Base-by-base conservation (phyloP, 2,329 filamentous ascomycete genomes). In the Botryosphaeria dothidea region DNA sequence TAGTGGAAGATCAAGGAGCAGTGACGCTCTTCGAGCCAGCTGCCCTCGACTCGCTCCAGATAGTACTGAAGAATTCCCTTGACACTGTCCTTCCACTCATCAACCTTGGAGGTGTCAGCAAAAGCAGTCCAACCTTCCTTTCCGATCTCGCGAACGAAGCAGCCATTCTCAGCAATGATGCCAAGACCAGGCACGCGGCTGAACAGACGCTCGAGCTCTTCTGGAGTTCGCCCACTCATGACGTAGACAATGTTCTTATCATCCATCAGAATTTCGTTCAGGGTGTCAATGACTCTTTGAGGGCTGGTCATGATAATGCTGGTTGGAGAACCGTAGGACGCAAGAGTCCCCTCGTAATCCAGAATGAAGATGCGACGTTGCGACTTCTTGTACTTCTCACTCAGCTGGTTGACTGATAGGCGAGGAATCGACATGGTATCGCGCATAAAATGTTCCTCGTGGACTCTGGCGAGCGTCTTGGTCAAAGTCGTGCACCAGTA, bases 1-100 rank as follows among this genome's bases (percentile, higher is more conserved):
- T 95, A 96, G 78, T 96, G 92, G 82, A 97, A 97, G 65, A 96
- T 87, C 25, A 97, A 83, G 43, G 92, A 95, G 81, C 92, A 97
- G 70, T 93, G 91, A n/a, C 92, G 89, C 74, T 96, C 91, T 77
- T 97, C 93, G 52, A 98, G 88, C 79, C 89, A 91, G 62, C 92
- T 92, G 29, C 92, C 92, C 13, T 95, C 93, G 0, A 93, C 92
- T 60, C 94, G 90, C 74, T 97, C 93, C 25, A 92, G 85, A 78
- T 96, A 97, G 78, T 97, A 98, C 38, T 89, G 86, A 70, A 98
- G 85, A 69, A 97, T 96, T 29, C 87, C 86, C 73, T 87, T 88
- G 64, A 97, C 92, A 0, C 91, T 91, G 48, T 88, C 83, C 77
- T 97, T 97, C 94, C 94, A 98, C 3, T 84, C 83, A 27, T 84